phyloP scores from a whole-genome alignment of 495 filamentous ascomycete species.

The Ascodesmis nigricans region DNA sequence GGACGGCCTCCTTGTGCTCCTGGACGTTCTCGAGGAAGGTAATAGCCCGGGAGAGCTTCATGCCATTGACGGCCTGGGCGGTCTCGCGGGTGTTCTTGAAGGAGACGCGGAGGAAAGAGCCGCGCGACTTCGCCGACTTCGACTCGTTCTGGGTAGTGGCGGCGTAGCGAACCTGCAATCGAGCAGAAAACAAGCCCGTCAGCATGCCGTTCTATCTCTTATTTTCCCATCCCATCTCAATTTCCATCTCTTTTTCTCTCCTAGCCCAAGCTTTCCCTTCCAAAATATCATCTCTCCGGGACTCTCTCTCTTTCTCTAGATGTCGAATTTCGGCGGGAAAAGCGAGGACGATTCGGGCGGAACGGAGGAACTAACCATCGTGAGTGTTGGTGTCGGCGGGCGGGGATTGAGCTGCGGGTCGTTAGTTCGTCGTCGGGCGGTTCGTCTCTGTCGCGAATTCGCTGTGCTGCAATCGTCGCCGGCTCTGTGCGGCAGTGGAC shows the following conservation, averaged over 20 bases:
- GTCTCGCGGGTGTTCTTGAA: slow-evolving; percentile 99
- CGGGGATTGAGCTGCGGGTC: slow-evolving; percentile 4
- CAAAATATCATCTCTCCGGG: slow-evolving; percentile 2
- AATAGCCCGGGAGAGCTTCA: slow-evolving; percentile 88
- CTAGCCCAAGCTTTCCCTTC: neutral
- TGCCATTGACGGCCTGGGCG: slow-evolving; percentile 95
- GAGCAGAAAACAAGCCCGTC: neutral
- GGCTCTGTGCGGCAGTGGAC: too few species aligned
- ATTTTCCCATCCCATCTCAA: neutral
- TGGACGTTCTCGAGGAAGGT: slow-evolving; percentile 91
- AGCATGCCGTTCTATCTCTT: neutral
- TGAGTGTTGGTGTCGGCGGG: slow-evolving; percentile 4
- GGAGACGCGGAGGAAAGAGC: slow-evolving; percentile 92
- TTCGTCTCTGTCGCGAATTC: too few species aligned
- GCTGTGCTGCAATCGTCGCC: too few species aligned
- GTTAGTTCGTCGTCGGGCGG: slow-evolving; percentile 5
- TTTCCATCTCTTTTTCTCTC: too few species aligned
- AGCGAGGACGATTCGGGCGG: slow-evolving; percentile 1
- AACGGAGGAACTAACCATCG: slow-evolving; percentile 6
- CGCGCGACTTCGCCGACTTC: slow-evolving; percentile 91
- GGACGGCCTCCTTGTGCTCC: slow-evolving; percentile 85
- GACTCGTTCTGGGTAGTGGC: slow-evolving; percentile 63
- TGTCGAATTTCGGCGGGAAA: slow-evolving; percentile 1
- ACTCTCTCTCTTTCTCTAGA: too few species aligned
- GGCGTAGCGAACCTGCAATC: slow-evolving; percentile 80